Evolutionary conservation across 2,329 filamentous ascomycete genomes (phyloP).

Genomic region (Hypoxylon sp.): DNA sequence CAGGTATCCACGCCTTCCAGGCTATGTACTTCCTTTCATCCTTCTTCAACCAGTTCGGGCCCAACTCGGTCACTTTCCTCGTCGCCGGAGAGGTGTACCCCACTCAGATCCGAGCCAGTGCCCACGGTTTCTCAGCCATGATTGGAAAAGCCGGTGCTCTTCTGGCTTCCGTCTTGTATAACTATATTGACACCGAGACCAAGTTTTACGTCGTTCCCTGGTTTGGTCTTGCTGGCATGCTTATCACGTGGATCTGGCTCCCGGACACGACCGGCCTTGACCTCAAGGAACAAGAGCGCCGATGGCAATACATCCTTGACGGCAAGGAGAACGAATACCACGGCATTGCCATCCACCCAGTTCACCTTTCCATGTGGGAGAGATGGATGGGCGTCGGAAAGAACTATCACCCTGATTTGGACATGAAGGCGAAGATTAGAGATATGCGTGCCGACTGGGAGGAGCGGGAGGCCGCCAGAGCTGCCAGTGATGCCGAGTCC

Average conservation of each 20-base stretch:
- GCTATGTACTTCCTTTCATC: conserved; percentile 98
- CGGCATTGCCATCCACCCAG: conserved; percentile 90
- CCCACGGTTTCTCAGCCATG: conserved; percentile 95
- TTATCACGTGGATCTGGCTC: conserved; percentile 87
- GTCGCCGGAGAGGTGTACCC: conserved; percentile 97
- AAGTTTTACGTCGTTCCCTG: conserved; percentile 95
- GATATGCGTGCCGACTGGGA: conserved; percentile 81
- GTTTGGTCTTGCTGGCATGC: conserved; percentile 87
- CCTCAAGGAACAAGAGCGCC: conserved; percentile 95
- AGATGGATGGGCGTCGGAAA: conserved; percentile 82
- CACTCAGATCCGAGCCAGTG: conserved; percentile 90
- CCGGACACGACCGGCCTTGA: conserved; percentile 98
- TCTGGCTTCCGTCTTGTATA: conserved; percentile 89
- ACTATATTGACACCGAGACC: conserved; percentile 87
- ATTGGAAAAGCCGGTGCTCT: conserved; percentile 91
- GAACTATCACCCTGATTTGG: conserved; percentile 83
- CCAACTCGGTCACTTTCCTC: conserved; percentile 96
- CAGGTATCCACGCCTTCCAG: conserved; percentile 89
- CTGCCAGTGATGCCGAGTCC: conserved; percentile 63
- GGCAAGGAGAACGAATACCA: conserved; percentile 88
- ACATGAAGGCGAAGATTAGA: conserved; percentile 86
- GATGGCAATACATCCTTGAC: conserved; percentile 87
- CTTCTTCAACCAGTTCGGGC: conserved; percentile 99
- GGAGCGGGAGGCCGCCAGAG: conserved; percentile 61
- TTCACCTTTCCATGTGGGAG: conserved; percentile 91